These are phyloP conservation scores for Sordariomycetes sp. DNA, from an alignment of 2,329 filamentous ascomycete species.

Conservation along the genomic window DNA sequence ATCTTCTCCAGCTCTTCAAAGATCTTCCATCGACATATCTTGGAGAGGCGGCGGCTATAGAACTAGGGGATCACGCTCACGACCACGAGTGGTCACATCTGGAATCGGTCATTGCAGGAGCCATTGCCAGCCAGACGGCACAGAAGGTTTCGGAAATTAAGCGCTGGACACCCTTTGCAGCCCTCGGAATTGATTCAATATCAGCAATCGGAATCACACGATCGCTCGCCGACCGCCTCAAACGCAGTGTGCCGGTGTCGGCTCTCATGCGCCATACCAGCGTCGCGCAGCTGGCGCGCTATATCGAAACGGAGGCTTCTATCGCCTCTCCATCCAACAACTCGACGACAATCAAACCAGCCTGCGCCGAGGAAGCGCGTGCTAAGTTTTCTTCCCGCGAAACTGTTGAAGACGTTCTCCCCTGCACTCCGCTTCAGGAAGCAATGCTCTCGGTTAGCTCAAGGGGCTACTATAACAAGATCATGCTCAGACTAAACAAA, in stretches of 20 bases:
- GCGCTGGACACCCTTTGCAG: slow-evolving; percentile 63
- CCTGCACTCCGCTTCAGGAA: slow-evolving; percentile 82
- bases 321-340: background rate
- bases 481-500: slow-evolving; percentile 51
- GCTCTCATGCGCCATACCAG: slow-evolving; percentile 59
- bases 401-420: slow-evolving; percentile 50
- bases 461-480: slow-evolving; percentile 62
- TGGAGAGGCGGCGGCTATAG: slow-evolving; percentile 17
- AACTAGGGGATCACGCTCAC: slow-evolving; percentile 16
- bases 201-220: slow-evolving; percentile 65
- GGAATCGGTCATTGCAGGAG: slow-evolving; percentile 47
- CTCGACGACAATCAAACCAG: background rate
- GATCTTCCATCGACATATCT: slow-evolving; percentile 35
- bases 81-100: slow-evolving; percentile 37
- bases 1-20: slow-evolving; percentile 39
- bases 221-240: slow-evolving; percentile 35
- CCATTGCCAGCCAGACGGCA: slow-evolving; percentile 41
- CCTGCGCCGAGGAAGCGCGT: slow-evolving; percentile 19
- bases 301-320: slow-evolving; percentile 5
- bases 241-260: slow-evolving; percentile 52
- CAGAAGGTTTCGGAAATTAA: slow-evolving; percentile 37
- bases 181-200: slow-evolving; percentile 76
- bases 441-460: slow-evolving; percentile 60
- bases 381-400: slow-evolving; percentile 19
- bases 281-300: slow-evolving; percentile 48